Evolutionary conservation across 331 rosid genomes (phyloP), one percentile per base, ranked within the genome.

Genomic region (Spiraea crenata): DNA sequence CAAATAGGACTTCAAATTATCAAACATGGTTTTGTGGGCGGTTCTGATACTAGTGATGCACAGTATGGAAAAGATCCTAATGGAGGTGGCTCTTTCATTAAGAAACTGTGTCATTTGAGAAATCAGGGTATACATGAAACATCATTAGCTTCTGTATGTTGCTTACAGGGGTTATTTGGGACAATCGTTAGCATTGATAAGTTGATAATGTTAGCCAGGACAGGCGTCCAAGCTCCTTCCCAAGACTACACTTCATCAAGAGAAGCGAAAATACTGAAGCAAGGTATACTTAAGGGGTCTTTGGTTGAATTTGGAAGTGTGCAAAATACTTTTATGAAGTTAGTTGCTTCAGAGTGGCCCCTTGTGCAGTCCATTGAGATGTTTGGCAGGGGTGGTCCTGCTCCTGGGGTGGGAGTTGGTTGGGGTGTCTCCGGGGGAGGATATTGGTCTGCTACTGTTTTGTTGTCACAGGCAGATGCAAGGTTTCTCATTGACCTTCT

Each of bases 391-490:
- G 99, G 99, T 5, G 99, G 99, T 57, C 97, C 95, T 6, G 90
- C 92, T 79, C 97, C 99, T 12, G 97, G 99, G 46, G 88, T 76
- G 50, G 99, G 99, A 77, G 72, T 81, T 77, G 99, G 99, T 60
- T 93, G 97, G 99, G 99, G 96, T 72, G 90, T 87, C 49, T 77
- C 85, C 62, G 86, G 87, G 67, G 96, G 97, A 75, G 99, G 97
- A 73, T 89, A 76, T 83, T 93, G 99, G 99, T 93, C 99, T 46
- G 73, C 54, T 54, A 38, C 71, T 69, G 84, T 87, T 83, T 76
- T 93, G 75, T 74, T 85, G 78, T 82, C 81, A 3, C 92, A 93
- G 75, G 82, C 60, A 35, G 91, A 93, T 69, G 86, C 96, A 45
- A 67, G 75, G 69, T 65, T 89, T 77, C 85, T 87, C 5, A 19